phyloP scores from a whole-genome alignment of 805 yeast species.

The Maudiozyma saulgeensis region DNA sequence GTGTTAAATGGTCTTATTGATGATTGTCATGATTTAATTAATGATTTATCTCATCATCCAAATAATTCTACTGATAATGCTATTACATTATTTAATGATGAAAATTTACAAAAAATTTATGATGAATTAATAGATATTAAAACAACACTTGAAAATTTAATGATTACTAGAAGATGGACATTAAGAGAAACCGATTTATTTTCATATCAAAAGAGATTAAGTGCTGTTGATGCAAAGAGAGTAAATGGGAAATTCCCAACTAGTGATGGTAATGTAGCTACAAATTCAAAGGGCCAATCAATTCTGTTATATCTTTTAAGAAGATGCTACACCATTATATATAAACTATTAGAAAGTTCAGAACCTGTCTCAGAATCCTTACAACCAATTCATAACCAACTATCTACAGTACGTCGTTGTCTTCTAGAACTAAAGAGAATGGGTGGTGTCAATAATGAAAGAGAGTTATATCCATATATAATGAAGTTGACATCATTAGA shows the following conservation, averaged over 20 bases:
- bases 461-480: slow-evolving; percentile 94
- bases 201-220: slow-evolving; percentile 65
- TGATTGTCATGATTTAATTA: slow-evolving; percentile 68
- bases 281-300: slow-evolving; percentile 43
- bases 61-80: slow-evolving; percentile 11
- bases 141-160: slow-evolving; percentile 65
- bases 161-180: slow-evolving; percentile 95
- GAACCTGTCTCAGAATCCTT: slow-evolving; percentile 94
- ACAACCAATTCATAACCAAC: slow-evolving; percentile 87
- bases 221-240: slow-evolving; percentile 64
- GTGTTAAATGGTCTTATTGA: slow-evolving; percentile 69
- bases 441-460: slow-evolving; percentile 79
- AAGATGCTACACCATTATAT: slow-evolving; percentile 84
- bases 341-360: slow-evolving; percentile 78
- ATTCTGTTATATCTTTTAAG: slow-evolving; percentile 70
- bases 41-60: slow-evolving; percentile 48
- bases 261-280: slow-evolving; percentile 6
- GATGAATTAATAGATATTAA: slow-evolving; percentile 55
- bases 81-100: slow-evolving; percentile 33
- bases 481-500: slow-evolving; percentile 87
- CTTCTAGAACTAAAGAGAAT: slow-evolving; percentile 80
- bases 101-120: slow-evolving; percentile 50
- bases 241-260: slow-evolving; percentile 48
- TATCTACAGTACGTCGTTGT: slow-evolving; percentile 85
- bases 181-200: slow-evolving; percentile 91